phyloP scores from a whole-genome alignment of 2,329 filamentous ascomycete genomes.

The Paraphoma sp. region DNA sequence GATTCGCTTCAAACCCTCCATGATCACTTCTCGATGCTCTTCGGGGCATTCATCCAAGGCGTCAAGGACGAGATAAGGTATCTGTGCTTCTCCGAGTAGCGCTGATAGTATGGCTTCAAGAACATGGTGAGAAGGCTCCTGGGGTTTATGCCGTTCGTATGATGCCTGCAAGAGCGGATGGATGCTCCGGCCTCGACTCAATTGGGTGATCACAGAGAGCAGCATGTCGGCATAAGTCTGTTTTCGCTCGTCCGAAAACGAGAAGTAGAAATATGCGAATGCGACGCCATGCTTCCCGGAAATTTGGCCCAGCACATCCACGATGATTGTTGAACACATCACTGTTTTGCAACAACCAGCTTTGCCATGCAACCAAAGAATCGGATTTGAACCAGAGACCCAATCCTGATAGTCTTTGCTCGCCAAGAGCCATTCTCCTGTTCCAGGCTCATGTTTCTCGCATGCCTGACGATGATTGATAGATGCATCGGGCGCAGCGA shows the following conservation, averaged over 20 bases:
- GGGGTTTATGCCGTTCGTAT: not conserved
- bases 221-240: not conserved
- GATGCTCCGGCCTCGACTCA: not conserved
- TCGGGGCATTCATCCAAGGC: not conserved
- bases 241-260: not conserved
- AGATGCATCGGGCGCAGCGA: not conserved
- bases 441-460: not conserved
- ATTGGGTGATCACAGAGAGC: not conserved
- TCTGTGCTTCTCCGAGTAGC: not conserved
- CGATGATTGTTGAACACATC: not conserved
- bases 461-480: not conserved
- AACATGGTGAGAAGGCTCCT: not conserved
- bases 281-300: not conserved
- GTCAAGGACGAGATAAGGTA: not conserved
- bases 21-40: not conserved
- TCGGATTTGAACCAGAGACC: not conserved
- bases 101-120: not conserved
- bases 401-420: not conserved
- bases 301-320: not conserved
- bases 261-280: not conserved
- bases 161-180: not conserved
- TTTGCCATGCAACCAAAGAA: not conserved
- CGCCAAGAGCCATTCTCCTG: not conserved
- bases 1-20: not conserved
- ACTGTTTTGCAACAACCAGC: not conserved